Percentiles rank a stretch among this genome's conserved stretches.
phyloP scores from a whole-genome alignment of 495 filamentous ascomycete genomes.

The Cercophora scortea region DNA sequence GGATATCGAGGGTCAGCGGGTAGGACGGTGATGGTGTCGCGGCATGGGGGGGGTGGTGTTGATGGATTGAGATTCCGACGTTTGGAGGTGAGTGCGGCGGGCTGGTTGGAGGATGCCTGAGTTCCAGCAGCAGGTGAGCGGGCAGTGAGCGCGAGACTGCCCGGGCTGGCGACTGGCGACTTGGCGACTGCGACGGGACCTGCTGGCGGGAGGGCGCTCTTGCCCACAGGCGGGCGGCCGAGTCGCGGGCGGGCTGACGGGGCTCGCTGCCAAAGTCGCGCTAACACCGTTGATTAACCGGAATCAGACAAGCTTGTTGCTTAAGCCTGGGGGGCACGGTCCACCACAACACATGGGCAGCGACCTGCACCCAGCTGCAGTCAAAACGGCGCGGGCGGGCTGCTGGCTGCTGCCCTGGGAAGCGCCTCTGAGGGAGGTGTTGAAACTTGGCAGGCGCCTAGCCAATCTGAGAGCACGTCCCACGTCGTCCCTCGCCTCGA shows the following conservation, averaged over 20 bases:
- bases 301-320: slow-evolving; percentile 6
- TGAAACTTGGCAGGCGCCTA: slow-evolving; percentile 20
- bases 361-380: neutral
- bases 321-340: slow-evolving; percentile 14
- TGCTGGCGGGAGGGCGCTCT: no score
- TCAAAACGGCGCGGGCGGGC: neutral
- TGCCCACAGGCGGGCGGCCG: no score
- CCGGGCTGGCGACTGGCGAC: no score
- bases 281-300: slow-evolving; percentile 23
- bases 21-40: neutral
- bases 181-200: no score
- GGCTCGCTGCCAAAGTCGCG: slow-evolving; percentile 15
- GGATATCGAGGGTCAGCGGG: neutral
- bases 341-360: slow-evolving; percentile 10
- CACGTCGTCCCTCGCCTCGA: neutral
- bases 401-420: slow-evolving; percentile 1
- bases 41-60: neutral
- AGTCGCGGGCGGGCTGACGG: neutral
- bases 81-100: slow-evolving; percentile 3
- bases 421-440: slow-evolving; percentile 6
- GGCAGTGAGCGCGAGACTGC: no score
- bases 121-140: no score
- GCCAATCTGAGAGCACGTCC: neutral
- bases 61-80: slow-evolving; percentile 7
- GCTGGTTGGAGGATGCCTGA: no score